Evolutionary conservation across 495 filamentous ascomycete species (phyloP), one percentile per base, ranked within the genome.

Genomic region (Penicillium canescens): DNA sequence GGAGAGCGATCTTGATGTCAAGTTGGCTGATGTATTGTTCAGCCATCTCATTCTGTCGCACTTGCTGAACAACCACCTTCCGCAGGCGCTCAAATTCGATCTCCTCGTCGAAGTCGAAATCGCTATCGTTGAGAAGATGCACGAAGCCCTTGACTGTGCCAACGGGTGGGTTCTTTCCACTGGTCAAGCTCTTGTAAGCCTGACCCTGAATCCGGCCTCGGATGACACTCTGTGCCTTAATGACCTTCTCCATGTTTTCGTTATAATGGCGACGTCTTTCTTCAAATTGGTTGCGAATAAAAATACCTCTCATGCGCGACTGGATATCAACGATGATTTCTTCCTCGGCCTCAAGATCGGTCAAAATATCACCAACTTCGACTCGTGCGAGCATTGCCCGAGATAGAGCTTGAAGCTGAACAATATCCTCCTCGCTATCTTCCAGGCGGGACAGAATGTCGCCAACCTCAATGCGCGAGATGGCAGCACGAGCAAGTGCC

Each of bases 91-190:
- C 94, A 50, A 96, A 96, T 62, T 99, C 94, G 37, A 99, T 84
- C 64, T 99, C 94, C 69, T 97, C 92, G 65, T 99, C 95, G 68
- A 99, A 99, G 63, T 99, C 94, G 59, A 99, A 96, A 61, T 96
- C 91, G 61, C 91, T 96, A 70, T 99, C 94, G 65, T 98, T 99
- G 42, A 99, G 82, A 23, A 99, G 79, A 72, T 99, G 94, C 5
- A 99, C 91, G 61, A 98, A 98, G 59, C 93, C 92, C 73, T 98
- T 96, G 59, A 99, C 88, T 0, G 95, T 96, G 40, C 90, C 88
- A 46, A 98, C 91, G 3, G 95, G 94, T 42, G 94, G 94, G 61
- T 98, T 98, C 71, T 96, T 96, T n/a, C 95, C 94, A 31, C 84
- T 91, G 6, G 92, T 96, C 59, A 96, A 77, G 63, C 87, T 93